Evolutionary conservation across 352 stramenopile species (phyloP), one percentile per base, ranked within the genome.

Genomic region (Phytophthora parvispora): DNA sequence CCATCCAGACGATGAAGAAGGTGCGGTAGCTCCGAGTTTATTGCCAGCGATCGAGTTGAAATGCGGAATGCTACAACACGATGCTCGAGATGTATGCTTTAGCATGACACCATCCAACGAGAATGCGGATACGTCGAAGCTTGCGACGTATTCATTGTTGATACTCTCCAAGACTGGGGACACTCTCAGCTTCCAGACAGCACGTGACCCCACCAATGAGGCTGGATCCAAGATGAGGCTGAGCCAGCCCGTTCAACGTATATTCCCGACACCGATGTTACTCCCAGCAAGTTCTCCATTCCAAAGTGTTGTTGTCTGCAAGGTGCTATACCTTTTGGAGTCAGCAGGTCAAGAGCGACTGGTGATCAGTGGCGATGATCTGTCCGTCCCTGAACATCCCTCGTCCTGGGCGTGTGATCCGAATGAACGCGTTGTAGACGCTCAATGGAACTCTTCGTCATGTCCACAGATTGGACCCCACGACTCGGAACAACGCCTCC

Each of bases 61-160:
- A 38, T 36, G 40, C 18, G 60, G 71, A 2, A 6, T 40, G 32
- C 57, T 83, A 2, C 77, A 82, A 25, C 63, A 90, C 24, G 84
- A 91, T 8, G 81, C 71, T n/a, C 72, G 85, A 40, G 87, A 93
- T 62, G 62, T 85, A 5, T 91, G 76, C 62, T 92, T 91, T 27
- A 74, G 65, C 16, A 67, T 79, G 48, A 52, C 56, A 6, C 65
- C 62, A 38, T 53, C 64, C 3, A 45, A 27, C 22, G 71, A 74
- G 2, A 77, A 71, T 4, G 31, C 18, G 16, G 34, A 62, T 16
- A 29, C 32, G 60, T 55, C 9, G 27, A 74, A 50, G 49, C 22
- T 4, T 57, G 18, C 56, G 28, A 24, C 69, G 12, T 90, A 75
- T 63, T 20, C 84, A n/a, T 36, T 94, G 24, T 25, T 92, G 9